Conservation (phyloP, 2,329 filamentous ascomycete species). For the Taxawa tesnikishii region DNA sequence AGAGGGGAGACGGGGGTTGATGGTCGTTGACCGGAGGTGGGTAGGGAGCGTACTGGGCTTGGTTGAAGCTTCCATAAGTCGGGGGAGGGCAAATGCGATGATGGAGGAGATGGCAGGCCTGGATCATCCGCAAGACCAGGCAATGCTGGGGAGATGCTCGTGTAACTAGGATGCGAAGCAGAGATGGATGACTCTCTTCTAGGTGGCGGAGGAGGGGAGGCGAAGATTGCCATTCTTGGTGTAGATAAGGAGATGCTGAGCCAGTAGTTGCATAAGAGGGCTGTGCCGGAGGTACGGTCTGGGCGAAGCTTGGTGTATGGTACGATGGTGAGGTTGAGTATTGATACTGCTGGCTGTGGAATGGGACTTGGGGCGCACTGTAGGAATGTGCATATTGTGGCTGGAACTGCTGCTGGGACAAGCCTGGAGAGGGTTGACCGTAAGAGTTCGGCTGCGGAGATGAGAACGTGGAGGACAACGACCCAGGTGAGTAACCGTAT, state of each 20-base stretch:
- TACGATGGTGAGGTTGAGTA: constrained; percentile 11
- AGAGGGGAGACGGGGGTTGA: constrained; percentile 16
- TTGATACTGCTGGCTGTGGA: no score
- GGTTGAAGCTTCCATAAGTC: constrained; percentile 8
- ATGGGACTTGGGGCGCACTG: no score
- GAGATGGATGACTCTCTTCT: constrained; percentile 9
- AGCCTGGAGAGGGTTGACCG: constrained; percentile 8
- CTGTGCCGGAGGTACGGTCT: constrained; percentile 12
- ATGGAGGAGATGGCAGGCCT: constrained; percentile 17
- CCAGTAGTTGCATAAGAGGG: constrained; percentile 11
- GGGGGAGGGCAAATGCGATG: no score
- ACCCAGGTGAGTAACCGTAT: constrained; percentile 8
- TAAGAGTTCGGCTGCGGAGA: constrained; percentile 8
- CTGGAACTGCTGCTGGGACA: constrained; percentile 1
- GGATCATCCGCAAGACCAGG: constrained; percentile 11
- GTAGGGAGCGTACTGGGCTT: constrained; percentile 3
- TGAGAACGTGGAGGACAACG: constrained; percentile 10
- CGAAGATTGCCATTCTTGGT: constrained; percentile 12
- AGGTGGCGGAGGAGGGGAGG: constrained; percentile 10
- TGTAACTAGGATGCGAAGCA: constrained; percentile 6
- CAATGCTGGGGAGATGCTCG: constrained; percentile 10
- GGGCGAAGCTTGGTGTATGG: constrained; percentile 5
- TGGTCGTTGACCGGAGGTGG: constrained; percentile 6
- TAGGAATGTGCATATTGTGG: constrained; percentile 1
- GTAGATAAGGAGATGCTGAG: constrained; percentile 9